These are phyloP conservation scores for Fusarium papillatum DNA, from an alignment of 2,329 filamentous ascomycete genomes.

Conservation along the genomic window DNA sequence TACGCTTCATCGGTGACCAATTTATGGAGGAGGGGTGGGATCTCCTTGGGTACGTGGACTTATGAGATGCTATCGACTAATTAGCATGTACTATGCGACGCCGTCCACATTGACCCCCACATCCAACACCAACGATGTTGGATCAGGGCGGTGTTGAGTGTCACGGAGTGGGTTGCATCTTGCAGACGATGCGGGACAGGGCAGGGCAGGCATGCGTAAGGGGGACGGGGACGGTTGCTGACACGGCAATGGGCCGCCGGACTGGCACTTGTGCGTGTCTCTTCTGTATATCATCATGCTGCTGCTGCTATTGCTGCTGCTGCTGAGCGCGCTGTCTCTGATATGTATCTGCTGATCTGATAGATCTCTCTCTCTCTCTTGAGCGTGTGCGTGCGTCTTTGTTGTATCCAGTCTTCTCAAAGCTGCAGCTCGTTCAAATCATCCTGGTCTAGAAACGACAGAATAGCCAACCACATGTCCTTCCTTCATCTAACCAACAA, in stretches of 20 bases:
- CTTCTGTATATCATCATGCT: slow-evolving; percentile 16
- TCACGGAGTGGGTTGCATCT: slow-evolving; percentile 22
- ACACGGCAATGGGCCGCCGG: slow-evolving; percentile 16
- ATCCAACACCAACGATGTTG: slow-evolving; percentile 20
- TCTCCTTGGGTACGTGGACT: not conserved
- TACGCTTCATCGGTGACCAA: slow-evolving; percentile 2
- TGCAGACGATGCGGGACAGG: slow-evolving; percentile 4
- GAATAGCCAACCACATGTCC: slow-evolving; percentile 10
- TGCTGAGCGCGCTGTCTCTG: slow-evolving; percentile 19
- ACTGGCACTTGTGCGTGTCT: slow-evolving; percentile 8
- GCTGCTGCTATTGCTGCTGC: not conserved
- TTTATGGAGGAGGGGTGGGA: not conserved
- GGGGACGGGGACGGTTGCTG: slow-evolving; percentile 5
- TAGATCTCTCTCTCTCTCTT: slow-evolving; percentile 5
- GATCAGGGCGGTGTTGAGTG: slow-evolving; percentile 8
- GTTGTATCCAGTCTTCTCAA: slow-evolving; percentile 13
- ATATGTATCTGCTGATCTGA: slow-evolving; percentile 9
- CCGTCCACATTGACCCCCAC: slow-evolving; percentile 19
- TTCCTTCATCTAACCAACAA: slow-evolving; percentile 12
- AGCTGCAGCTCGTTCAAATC: slow-evolving; percentile 18
- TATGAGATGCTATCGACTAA: slow-evolving; percentile 15
- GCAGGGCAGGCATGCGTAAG: not conserved
- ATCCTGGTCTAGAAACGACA: slow-evolving; percentile 17
- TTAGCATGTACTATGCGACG: slow-evolving; percentile 22
- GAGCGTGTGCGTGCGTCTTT: slow-evolving; percentile 1